Base-by-base conservation (phyloP, 116 monocot species). In the Papilionanthe hybrid region DNA sequence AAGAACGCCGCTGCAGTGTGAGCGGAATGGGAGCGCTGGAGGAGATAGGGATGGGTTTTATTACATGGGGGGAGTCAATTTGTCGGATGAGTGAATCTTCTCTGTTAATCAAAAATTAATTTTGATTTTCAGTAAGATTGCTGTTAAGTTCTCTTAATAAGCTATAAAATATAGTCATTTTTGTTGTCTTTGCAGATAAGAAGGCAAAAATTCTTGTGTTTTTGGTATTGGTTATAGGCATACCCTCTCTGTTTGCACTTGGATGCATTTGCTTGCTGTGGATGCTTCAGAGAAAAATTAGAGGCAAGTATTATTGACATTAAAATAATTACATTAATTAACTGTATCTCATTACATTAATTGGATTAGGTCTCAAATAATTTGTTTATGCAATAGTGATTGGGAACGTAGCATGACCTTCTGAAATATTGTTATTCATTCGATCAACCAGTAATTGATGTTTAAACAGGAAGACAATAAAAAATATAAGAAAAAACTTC, bases 21-120 rank as follows among this genome's bases (percentile, higher is more conserved):
- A 79, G 76, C 83, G 37, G 65, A 77, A 83, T 5, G 77, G 19
- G 13, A 5, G 27, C 30, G 66, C 22, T 5, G 37, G 25, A 17
- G 27, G 17, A 17, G 63, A 50, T 15, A 30, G 53, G 8, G 91
- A 89, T 11, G 81, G 87, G 32, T 91, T 91, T 74, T 87, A 81
- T 72, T 75, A 42, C 55, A 55, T 91, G 77, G 60, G 75, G 12
- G 76, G 78, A 48, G 77, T 91, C 74, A 89, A 89, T 85, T 32
- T 89, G 45, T 89, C 91, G 44, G 89, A 89, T 84, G 50, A 19
- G 68, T 20, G 9, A 12, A 1, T 60, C 13, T 7, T 42, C 18
- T 72, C 72, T 42, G 18, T 72, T 28, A 10, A 28, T 20, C 17
- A 22, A 19, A 22, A 11, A 67, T 23, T 30, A 9, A 28, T 27